Conservation (phyloP, 306 rosid species). For the Prunus campanulata region DNA sequence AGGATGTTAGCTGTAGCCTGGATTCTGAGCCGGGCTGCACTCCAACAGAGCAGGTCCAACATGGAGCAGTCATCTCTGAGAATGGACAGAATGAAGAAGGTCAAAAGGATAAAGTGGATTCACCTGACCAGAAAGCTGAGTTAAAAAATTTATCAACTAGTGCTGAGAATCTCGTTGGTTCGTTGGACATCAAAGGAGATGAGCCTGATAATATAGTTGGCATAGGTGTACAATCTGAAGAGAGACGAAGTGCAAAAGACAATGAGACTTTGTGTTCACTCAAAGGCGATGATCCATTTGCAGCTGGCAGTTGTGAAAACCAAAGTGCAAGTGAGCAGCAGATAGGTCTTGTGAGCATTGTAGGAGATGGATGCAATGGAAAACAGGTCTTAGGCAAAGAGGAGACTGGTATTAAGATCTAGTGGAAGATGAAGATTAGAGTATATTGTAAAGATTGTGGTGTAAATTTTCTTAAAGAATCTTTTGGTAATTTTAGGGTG, state of each 20-base stretch:
- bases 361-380: slow-evolving; percentile 26
- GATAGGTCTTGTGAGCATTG: slow-evolving; percentile 11
- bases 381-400: slow-evolving; percentile 12
- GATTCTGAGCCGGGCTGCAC: slow-evolving; percentile 15
- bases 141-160: slow-evolving; percentile 14
- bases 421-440: background rate
- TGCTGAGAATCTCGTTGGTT: slow-evolving; percentile 20
- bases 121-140: slow-evolving; percentile 18
- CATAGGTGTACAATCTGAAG: slow-evolving; percentile 23
- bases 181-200: slow-evolving; percentile 3
- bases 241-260: slow-evolving; percentile 12
- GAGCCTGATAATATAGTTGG: slow-evolving; percentile 13
- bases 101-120: slow-evolving; percentile 28
- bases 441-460: slow-evolving; percentile 2
- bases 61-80: slow-evolving; percentile 9
- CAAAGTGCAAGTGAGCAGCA: slow-evolving; percentile 32
- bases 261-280: slow-evolving; percentile 9
- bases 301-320: slow-evolving; percentile 21
- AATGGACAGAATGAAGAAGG: slow-evolving; percentile 2
- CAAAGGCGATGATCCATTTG: slow-evolving; percentile 3
- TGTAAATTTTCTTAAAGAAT: slow-evolving; percentile 15
- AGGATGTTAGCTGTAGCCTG: slow-evolving; percentile 23
- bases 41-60: slow-evolving; percentile 23
- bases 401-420: slow-evolving; percentile 5
- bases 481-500: background rate